Evolutionary conservation across 2,329 filamentous ascomycete genomes (phyloP).

Genomic region (Aspergillus vadensis): DNA sequence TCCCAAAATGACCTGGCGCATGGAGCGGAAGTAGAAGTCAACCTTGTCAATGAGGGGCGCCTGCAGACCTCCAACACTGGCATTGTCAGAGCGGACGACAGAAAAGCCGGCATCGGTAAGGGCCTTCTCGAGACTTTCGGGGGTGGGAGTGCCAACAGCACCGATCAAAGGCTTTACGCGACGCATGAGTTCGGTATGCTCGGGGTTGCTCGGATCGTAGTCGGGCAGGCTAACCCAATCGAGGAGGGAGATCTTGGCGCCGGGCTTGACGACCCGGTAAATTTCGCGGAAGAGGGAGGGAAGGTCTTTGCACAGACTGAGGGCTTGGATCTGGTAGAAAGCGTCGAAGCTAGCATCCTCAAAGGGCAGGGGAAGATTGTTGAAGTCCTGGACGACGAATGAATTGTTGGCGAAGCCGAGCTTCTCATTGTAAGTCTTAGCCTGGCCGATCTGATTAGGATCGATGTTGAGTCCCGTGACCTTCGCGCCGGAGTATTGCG

Average conservation of each 20-base stretch:
- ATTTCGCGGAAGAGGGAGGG: constrained; percentile 52
- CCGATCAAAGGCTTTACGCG: constrained; percentile 59
- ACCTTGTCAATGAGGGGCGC: constrained; percentile 57
- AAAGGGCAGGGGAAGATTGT: constrained; percentile 55
- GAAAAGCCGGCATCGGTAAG: constrained; percentile 52
- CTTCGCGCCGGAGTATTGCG: constrained; percentile 49
- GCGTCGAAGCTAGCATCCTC: constrained; percentile 53
- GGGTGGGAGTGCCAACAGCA: constrained; percentile 57
- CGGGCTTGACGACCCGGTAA: constrained; percentile 54
- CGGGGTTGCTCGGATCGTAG: constrained; percentile 51
- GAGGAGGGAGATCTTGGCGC: constrained; percentile 53
- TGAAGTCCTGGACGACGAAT: constrained; percentile 56
- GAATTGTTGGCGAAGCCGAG: constrained; percentile 47
- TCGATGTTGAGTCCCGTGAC: constrained; percentile 59
- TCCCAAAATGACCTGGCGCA: constrained; percentile 53
- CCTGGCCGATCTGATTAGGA: constrained; percentile 54
- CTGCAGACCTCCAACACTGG: constrained; percentile 55
- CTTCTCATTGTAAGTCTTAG: constrained; percentile 47
- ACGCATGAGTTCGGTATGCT: constrained; percentile 55
- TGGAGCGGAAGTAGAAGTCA: constrained; percentile 56
- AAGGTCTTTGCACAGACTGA: constrained; percentile 56
- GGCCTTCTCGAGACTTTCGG: constrained; percentile 49
- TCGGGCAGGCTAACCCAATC: constrained; percentile 58
- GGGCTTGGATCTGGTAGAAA: constrained; percentile 61
- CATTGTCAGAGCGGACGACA: constrained; percentile 54